Evolutionary conservation across 352 stramenopile species (phyloP), one percentile per base, ranked within the genome.

Genomic region (Phytophthora citrophthora): DNA sequence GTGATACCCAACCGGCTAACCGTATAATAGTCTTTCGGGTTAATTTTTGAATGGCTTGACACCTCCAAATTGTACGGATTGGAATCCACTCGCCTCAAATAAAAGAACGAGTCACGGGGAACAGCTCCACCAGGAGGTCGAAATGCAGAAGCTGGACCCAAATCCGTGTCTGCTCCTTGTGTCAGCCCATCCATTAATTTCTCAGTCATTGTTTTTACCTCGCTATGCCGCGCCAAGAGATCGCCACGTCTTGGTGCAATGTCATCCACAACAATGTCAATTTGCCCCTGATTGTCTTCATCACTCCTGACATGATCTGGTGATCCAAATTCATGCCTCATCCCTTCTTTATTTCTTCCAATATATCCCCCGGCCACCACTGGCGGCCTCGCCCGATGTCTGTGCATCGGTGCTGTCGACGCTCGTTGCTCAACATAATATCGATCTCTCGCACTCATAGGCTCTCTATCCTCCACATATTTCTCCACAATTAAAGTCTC

Each of bases 1-100:
- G 93, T 97, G 40, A 98, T 85, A 11, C 94, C 94, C 7, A 91
- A 61, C 12, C 88, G 75, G 45, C 87, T 97, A 5, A 97, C 82
- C 0, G 93, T 98, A 61, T 95, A 98, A 67, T 98, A 98, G 56
- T 97, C 66, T 24, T 85, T 68, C 4, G 79, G 76, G 40, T 96
- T 73, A 27, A 95, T 92, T 2, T 64, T 56, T 7, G 85, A 70
- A 54, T 95, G 86, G 4, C 68, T 81, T 13, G 85, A 88, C 11
- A 91, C 58, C 16, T 75, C 66, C 26, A 94, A 58, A 61, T 91
- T 86, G 66, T 94, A 94, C 40, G 86, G 86, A 36, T 94, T 92
- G 4, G 83, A 86, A 50, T 91, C 79, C 26, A 90, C 76, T 4
- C 86, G 72, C 3, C 72, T 67, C 27, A 94, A 62, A 49, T 94